Evolutionary conservation across 2,329 filamentous ascomycete species (phyloP), one percentile per base, ranked within the genome.

Genomic region (Colletotrichum godetiae): DNA sequence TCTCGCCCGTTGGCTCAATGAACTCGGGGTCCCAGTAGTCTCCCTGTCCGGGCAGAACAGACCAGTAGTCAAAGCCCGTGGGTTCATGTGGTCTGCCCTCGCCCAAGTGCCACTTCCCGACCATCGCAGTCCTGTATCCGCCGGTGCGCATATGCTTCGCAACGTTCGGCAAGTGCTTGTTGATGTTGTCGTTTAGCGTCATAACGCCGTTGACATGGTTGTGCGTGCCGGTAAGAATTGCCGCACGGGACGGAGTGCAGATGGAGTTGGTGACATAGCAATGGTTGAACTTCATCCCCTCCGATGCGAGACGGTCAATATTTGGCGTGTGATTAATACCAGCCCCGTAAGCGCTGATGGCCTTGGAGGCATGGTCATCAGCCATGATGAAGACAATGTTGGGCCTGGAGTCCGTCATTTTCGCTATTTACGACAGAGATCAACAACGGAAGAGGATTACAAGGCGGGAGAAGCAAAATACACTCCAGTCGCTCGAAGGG

Each of bases 211-310:
- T 89, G 74, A 88, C 86, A 71, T 89, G 87, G 76, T 88, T 89
- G 74, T 89, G 84, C 0, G 84, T 88, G 8, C 86, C 86, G 0
- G 83, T 86, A 7, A 89, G 76, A 61, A 89, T 87, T 3, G 86
- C 81, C 0, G 86, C 87, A 8, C 87, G 82, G 1, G 85, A 87
- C 0, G 87, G 87, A 1, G 87, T 89, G 76, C 87, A 89, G 64
- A 89, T 88, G 24, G 81, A 84, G 76, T 88, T 89, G 27, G 86
- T 88, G 10, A 88, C 87, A 73, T 89, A 89, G 77, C 86, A 89
- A 74, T 88, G 86, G 74, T 88, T 85, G 77, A 88, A 88, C 11
- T 78, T 78, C 84, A 88, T 86, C 19, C 87, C 87, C 70, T 88
- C 86, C 0, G 77, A 79, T 0, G 86, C 87, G 4, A 89, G 75